Evolutionary conservation across 1,139 yeast genomes (phyloP), one percentile per base, ranked within the genome.

Genomic region (Kluyveromyces sp.): DNA sequence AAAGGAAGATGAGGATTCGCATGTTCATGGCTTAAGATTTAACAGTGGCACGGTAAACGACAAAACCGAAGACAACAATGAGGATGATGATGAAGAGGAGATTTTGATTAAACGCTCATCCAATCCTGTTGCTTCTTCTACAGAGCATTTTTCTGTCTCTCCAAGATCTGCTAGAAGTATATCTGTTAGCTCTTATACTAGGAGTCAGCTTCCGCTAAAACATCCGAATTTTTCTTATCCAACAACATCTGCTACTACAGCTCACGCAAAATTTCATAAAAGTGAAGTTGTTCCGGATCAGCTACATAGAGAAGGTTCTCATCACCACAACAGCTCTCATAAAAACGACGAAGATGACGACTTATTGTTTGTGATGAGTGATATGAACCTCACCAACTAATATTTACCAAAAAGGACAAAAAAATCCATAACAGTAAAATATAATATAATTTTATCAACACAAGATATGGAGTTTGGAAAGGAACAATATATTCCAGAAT

Each of bases 281-380:
- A 41, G 43, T 32, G 38, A 34, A 10, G 7, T 34, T 7, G 34
- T 4, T 47, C 60, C 64, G 39, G 49, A 62, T 6, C 43, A 25
- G 34, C 43, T 41, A 28, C 38, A 41, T 21, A 32, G 25, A 34
- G 32, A 65, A 21, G 56, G 59, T n/a, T 57, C 59, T 34, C 70
- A n/a, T 37, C 28, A 48, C 10, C 34, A 15, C 27, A 43, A 35
- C 35, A 44, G 43, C 8, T 43, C 33, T 43, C 45, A 34, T 41
- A 52, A 47, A 50, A 79, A 76, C 34, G 83, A 79, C 36, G 88
- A 83, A 39, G 94, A 85, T 52, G 95, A 86, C 53, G 96, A 86
- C 51, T 68, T 88, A 57, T 69, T 88, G 48, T 88, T 88, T 65
- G 83, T 94, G 31, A 86, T 88, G 95, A 87, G 95, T 61, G 96